A percentile compares a stretch with the other conserved stretches of the same genome.
phyloP scores from a whole-genome alignment of 805 yeast species.

The Candida bentonensis region DNA sequence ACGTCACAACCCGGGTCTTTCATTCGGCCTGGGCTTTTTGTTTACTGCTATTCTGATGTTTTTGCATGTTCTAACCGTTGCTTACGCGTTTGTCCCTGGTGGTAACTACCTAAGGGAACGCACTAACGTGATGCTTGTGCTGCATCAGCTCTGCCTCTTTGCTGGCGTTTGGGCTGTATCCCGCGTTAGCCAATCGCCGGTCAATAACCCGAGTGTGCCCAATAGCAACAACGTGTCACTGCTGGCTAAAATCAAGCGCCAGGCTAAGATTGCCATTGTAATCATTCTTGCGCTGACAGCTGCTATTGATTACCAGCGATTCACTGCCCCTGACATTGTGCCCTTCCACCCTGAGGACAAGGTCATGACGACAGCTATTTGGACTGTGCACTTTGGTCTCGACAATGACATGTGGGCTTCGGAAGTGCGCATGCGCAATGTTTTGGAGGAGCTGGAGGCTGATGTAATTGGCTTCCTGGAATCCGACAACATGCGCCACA shows the following conservation, averaged over 20 bases:
- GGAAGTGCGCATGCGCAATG: conserved; percentile 76
- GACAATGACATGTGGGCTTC: conserved; percentile 98
- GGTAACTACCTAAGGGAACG: conserved; percentile 83
- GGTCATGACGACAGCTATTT: conserved; percentile 84
- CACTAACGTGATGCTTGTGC: conserved; percentile 56
- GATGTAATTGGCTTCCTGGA: conserved; percentile 88
- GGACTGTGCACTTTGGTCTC: conserved; percentile 96
- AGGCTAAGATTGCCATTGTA: conserved; percentile 17
- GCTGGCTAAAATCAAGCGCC: conserved; percentile 14
- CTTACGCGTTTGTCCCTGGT: conserved; percentile 95
- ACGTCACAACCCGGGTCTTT: conserved; percentile 37
- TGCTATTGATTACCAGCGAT: conserved; percentile 39
- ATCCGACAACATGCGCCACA: conserved; percentile 83
- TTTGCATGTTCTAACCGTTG: conserved; percentile 58
- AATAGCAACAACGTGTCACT: conserved; percentile 7
- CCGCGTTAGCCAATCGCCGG: conserved; percentile 7
- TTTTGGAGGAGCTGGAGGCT: conserved; percentile 71
- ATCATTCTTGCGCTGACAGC: conserved; percentile 33
- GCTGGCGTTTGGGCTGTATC: conserved; percentile 33
- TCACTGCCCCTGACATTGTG: conserved; percentile 44
- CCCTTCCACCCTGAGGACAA: conserved; percentile 58
- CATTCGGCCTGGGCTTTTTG: conserved; percentile 25
- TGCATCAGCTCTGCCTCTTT: conserved; percentile 39
- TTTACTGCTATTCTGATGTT: conserved; percentile 9
- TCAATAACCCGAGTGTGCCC: conserved; percentile 8